phyloP scores from a whole-genome alignment of 352 stramenopile genomes.

The Globisporangium emineosum region DNA sequence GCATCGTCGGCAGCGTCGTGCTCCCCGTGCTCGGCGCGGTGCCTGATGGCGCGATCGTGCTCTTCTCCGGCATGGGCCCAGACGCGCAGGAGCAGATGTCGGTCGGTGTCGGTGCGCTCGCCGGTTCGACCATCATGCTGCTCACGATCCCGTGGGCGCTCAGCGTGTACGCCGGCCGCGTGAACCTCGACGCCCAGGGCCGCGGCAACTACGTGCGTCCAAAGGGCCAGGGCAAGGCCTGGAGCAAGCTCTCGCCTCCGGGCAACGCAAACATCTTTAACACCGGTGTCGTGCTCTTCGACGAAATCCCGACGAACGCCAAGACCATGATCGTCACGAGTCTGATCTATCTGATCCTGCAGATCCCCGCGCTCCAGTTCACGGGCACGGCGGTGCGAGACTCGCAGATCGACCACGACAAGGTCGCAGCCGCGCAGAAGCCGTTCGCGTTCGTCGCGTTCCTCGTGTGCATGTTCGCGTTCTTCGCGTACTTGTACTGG shows the following conservation, averaged over 20 bases:
- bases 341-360: constrained; percentile 95
- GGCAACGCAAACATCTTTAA: constrained; percentile 55
- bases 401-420: constrained; percentile 54
- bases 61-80: constrained; percentile 94
- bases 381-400: constrained; percentile 66
- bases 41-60: constrained; percentile 96
- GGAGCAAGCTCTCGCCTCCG: constrained; percentile 84
- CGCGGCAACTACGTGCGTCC: constrained; percentile 82
- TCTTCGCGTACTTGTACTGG: constrained; percentile 91
- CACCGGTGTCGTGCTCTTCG: constrained; percentile 79
- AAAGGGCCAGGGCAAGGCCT: constrained; percentile 69
- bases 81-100: constrained; percentile 94
- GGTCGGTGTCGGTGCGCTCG: constrained; percentile 97
- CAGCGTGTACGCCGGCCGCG: constrained; percentile 90
- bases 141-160: constrained; percentile 98
- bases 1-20: constrained; percentile 96
- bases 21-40: constrained; percentile 96
- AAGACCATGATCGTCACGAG: constrained; percentile 92
- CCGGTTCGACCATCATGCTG: constrained; percentile 99
- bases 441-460: constrained; percentile 89
- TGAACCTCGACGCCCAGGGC: constrained; percentile 91
- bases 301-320: constrained; percentile 87
- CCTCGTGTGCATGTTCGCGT: constrained; percentile 86
- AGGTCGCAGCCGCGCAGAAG: constrained; percentile 82
- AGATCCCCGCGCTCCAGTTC: constrained; percentile 91